Percentiles rank a stretch among this genome's conserved stretches.
Conservation (phyloP, 2,329 filamentous ascomycete species). For the Amauroascus niger region DNA sequence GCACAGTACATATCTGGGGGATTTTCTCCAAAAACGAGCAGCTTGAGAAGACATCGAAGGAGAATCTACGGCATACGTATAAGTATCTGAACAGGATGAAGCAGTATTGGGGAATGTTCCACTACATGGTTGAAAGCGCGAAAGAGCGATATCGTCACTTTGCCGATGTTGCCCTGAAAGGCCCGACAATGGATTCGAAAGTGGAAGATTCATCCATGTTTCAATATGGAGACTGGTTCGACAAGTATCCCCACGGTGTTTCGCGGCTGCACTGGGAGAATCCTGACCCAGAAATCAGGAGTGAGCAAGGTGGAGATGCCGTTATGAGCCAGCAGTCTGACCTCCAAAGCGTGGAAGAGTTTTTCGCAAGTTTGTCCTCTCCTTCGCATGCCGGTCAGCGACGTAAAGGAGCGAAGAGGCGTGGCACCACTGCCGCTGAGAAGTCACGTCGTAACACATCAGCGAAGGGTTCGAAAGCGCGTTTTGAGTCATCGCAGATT, state of each 20-base stretch:
- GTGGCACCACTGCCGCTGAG: conserved; percentile 18
- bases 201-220: conserved; percentile 57
- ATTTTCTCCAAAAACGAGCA: conserved; percentile 76
- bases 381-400: conserved; percentile 40
- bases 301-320: conserved; percentile 73
- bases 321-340: conserved; percentile 82
- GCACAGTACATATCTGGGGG: conserved; percentile 86
- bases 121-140: conserved; percentile 88
- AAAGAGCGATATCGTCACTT: conserved; percentile 80
- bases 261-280: conserved; percentile 76
- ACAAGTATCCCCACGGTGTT: conserved; percentile 85
- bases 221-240: conserved; percentile 97
- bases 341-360: conserved; percentile 88
- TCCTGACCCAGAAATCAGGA: conserved; percentile 55
- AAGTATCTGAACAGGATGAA: conserved; percentile 91
- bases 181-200: conserved; percentile 38
- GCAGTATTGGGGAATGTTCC: conserved; percentile 96
- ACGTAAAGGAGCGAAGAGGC: conserved; percentile 43
- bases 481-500: neutral
- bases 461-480: conserved; percentile 15
- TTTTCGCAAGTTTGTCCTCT: conserved; percentile 71
- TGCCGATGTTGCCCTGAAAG: conserved; percentile 67
- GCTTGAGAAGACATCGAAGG: conserved; percentile 68
- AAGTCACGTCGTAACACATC: conserved; percentile 15
- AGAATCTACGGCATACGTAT: conserved; percentile 76